Base-by-base conservation (phyloP, 331 rosid genomes). In the Pyrus hybrid region DNA sequence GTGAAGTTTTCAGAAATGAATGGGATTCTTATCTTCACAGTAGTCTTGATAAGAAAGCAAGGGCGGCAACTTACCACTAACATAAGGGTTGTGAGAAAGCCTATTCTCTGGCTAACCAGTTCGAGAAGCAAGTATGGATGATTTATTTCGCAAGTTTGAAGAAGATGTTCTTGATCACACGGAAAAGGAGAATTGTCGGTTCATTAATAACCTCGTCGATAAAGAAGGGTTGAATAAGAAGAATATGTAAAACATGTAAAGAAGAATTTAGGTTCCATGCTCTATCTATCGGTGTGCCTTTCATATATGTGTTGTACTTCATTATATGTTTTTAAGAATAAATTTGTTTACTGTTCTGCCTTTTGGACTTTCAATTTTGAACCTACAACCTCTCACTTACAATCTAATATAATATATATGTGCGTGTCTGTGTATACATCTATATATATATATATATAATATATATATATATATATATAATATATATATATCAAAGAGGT, bases 61-160 rank as follows among this genome's bases (percentile, higher is more conserved):
- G 63, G 73, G 66, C 49, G 6, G 33, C 61, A 17, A 43, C 22
- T 73, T 4, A 22, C 77, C 29, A 45, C 41, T 8, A 5, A 61
- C 54, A 8, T 58, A 0, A 80, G 85, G 63, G 71, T 80, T 1
- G 80, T 76, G 21, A 54, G 53, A 3, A 89, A 85, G 63, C 87
- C 91, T 5, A 49, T 83, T n/a, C n/a, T 62, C 62, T 85, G 45
- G 71, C 58, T 5, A 9, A 13, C 33, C 79, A 79, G 2, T 86
- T 88, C 73, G 85, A 9, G 85, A 79, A 25, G 74, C 2, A 61
- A 17, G 66, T 18, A 73, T 88, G 77, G 85, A 88, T 5, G 82
- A 85, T 4, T 33, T 85, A 30, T 85, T 81, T 74, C 2, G 9
- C 1, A 75, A 78, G 78, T 79, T 75, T 16, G 64, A 63, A 61